Base-by-base conservation (phyloP, 2,329 filamentous ascomycete genomes). In the Trichoderma arundinaceum region DNA sequence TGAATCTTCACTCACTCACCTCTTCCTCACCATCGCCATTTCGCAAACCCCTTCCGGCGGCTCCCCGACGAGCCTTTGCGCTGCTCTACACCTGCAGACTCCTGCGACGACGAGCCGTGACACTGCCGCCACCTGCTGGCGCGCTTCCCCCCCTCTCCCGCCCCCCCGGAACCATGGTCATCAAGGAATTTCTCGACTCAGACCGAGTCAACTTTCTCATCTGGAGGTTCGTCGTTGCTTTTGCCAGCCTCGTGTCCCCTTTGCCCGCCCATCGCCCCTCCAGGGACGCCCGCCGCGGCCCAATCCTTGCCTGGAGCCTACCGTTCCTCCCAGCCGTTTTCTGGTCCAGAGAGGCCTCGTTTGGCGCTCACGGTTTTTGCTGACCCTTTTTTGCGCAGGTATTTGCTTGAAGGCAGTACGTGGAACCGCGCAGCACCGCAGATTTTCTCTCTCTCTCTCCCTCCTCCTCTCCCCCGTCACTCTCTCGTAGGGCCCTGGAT, bases 191-290 rank as follows among this genome's bases (percentile, higher is more conserved):
- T 74, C 82, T 90, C 73, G 84, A 88, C 82, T 88, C 86, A 71
- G 83, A 89, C 77, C 83, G 85, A 81, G 81, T 89, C 83, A 90
- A 89, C 81, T 89, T 86, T 82, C 83, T 90, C 77, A 83, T 90
- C 76, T 90, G 87, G 87, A 88, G 86, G 87, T 90, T 82, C 78
- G 87, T 84, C 59, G 59, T 44, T 33, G 33, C 33, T 39, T 49
- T 39, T 46, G 49, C 35, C 49, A 62, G 59, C 53, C 41, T 49
- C 49, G 53, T 70, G 69, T 70, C 69, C 68, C 70, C 71, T 70
- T 67, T 68, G n/a, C n/a, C 39, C 68, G 59, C 61, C 63, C 69
- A 67, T 61, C 69, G 61, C 67, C 68, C 61, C 66, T 67, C 56
- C 60, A 49, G 68, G 39, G 54, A 52, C 48, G 10, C 12, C 39